phyloP scores from a whole-genome alignment of 257 asterid genomes.

The Pogostemon cablin region DNA sequence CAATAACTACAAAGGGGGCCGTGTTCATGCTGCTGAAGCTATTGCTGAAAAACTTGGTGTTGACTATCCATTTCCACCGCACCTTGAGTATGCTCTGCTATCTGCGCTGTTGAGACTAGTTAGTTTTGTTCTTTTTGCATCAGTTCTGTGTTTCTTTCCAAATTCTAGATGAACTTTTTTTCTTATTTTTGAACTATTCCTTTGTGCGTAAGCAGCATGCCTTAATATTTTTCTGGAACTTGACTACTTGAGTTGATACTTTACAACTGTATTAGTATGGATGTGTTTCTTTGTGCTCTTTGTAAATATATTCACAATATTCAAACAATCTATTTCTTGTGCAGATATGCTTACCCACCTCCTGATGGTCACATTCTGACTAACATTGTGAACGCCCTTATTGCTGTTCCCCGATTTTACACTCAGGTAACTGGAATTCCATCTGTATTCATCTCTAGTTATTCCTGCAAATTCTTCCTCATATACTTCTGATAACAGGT shows the following conservation, averaged over 20 bases:
- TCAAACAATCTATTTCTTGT: constrained; percentile 32
- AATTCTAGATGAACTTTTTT: neutral
- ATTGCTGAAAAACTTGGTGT: constrained; percentile 86
- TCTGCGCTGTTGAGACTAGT: constrained; percentile 5
- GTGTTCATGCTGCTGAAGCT: constrained; percentile 49
- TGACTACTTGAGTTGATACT: constrained; percentile 25
- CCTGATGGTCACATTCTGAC: constrained; percentile 93
- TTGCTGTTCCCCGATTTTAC: constrained; percentile 97
- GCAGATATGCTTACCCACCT: constrained; percentile 90
- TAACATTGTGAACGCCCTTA: constrained; percentile 91
- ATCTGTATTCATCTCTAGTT: constrained; percentile 13
- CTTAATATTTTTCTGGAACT: neutral
- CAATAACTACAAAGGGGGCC: constrained; percentile 36
- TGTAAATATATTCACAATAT: constrained; percentile 16
- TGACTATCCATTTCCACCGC: constrained; percentile 90
- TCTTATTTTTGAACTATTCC: constrained; percentile 3
- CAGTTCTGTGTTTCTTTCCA: constrained; percentile 14
- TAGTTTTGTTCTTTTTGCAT: constrained; percentile 19
- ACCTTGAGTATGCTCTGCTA: constrained; percentile 70
- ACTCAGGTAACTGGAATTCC: constrained; percentile 63
- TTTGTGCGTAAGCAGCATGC: constrained; percentile 4
- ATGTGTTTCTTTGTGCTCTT: constrained; percentile 6
- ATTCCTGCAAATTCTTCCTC: constrained; percentile 1
- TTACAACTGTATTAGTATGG: constrained; percentile 23
- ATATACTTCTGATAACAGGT: constrained; percentile 51